These are phyloP conservation scores for Saposhnikovia divaricata DNA, from an alignment of 129 eudicot genomes.

Conservation along the genomic window DNA sequence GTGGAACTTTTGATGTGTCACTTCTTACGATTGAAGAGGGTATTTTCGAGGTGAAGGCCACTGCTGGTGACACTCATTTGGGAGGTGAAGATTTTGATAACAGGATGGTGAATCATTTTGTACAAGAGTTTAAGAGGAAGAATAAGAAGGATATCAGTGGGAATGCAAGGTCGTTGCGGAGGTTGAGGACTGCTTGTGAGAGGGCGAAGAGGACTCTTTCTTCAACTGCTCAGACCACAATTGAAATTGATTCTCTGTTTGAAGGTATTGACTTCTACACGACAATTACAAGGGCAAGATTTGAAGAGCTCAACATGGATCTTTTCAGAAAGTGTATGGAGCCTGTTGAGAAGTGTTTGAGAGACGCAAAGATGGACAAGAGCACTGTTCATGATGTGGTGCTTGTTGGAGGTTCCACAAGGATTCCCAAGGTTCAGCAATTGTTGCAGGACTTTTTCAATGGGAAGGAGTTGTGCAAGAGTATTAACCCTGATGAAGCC, in stretches of 20 bases:
- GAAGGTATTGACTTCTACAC: constrained; percentile 15
- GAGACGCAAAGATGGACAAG: constrained; percentile 12
- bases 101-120: constrained; percentile 17
- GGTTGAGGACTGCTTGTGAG: constrained; percentile 14
- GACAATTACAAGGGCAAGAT: constrained; percentile 8
- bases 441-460: constrained; percentile 12
- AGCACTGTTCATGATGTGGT: constrained; percentile 11
- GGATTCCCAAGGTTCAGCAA: constrained; percentile 18
- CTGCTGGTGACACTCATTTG: constrained; percentile 19
- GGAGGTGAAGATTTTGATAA: constrained; percentile 10
- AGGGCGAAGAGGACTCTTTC: constrained; percentile 13
- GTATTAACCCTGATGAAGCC: constrained; percentile 17
- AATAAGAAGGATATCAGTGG: constrained; percentile 13
- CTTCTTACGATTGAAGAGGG: constrained; percentile 19
- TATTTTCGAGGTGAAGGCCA: constrained; percentile 16
- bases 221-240: constrained; percentile 11
- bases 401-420: constrained; percentile 18
- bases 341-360: constrained; percentile 17
- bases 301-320: constrained; percentile 16
- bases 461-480: constrained; percentile 15
- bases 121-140: constrained; percentile 1
- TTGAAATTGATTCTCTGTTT: constrained; percentile 16
- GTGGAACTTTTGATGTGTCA: constrained; percentile 26
- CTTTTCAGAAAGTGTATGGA: constrained; percentile 17
- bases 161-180: constrained; percentile 5